Evolutionary conservation across 2,329 filamentous ascomycete genomes (phyloP).

Genomic region (Aspergillus tamarii): DNA sequence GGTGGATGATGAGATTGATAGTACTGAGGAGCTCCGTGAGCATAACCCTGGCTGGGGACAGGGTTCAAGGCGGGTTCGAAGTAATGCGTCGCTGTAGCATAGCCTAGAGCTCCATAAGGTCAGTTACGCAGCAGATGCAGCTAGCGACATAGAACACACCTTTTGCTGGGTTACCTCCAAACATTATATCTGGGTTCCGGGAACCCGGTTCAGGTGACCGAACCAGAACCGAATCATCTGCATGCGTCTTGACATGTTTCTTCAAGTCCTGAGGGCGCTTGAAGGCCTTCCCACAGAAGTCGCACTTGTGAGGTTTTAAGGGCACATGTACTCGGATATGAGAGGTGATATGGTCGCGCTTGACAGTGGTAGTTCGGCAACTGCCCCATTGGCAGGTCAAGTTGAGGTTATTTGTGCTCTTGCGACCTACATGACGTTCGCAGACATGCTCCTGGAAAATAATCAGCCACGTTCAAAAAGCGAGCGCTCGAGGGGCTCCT

Average conservation of each 20-base stretch:
- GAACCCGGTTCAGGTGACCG: conserved; percentile 64
- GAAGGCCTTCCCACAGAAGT: conserved; percentile 98
- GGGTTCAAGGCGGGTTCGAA: conserved; percentile 55
- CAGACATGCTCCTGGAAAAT: conserved; percentile 84
- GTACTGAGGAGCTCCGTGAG: conserved; percentile 52
- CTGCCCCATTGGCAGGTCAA: conserved; percentile 96
- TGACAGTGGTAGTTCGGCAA: conserved; percentile 94
- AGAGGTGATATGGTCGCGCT: conserved; percentile 98
- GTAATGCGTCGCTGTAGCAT: conserved; percentile 57
- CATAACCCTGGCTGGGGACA: conserved; percentile 45
- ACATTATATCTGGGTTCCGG: conserved; percentile 48
- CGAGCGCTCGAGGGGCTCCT: neutral
- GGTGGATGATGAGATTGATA: conserved; percentile 59
- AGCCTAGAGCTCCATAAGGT: conserved; percentile 26
- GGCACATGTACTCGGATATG: conserved; percentile 99
- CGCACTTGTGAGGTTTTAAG: conserved; percentile 97
- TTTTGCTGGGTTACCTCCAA: conserved; percentile 40
- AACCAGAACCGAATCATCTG: conserved; percentile 83
- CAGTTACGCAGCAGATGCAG: conserved; percentile 7
- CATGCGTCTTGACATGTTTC: conserved; percentile 99
- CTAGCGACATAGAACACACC: conserved; percentile 27
- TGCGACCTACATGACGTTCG: conserved; percentile 96
- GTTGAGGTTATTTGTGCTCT: conserved; percentile 98
- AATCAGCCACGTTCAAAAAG: neutral
- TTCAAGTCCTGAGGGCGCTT: conserved; percentile 98